Evolutionary conservation across 441 rosid species (phyloP), one percentile per base, ranked within the genome.

Genomic region (Aleurites moluccanus): DNA sequence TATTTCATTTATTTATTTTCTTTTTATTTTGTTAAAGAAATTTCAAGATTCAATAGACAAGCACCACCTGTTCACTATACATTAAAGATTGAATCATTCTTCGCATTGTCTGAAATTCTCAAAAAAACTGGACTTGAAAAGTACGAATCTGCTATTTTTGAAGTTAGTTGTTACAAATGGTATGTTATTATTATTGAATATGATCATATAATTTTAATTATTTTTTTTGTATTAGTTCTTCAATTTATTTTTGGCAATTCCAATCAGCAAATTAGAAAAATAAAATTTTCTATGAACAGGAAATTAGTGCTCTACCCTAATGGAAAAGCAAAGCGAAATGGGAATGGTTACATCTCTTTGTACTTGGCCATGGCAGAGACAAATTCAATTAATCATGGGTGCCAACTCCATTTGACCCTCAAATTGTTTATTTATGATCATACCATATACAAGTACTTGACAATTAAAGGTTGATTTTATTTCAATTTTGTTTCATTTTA

Each of bases 121-220:
- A 50, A 14, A 15, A 65, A 67, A 10, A 42, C 67, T 14, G 40
- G 60, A 0, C 56, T 15, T 0, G 60, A 75, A 0, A 78, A 71
- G 72, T 79, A 79, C 30, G 80, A 83, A 57, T 77, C 84, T 14
- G 74, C 64, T 28, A 71, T 38, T 38, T 85, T 81, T 78, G 81
- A 86, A 61, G 75, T 75, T 72, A 70, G 53, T 20, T 81, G 82
- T 67, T 79, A 83, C 77, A 83, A 82, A 80, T 87, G 88, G 90
- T 83, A n/a, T 1, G 76, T 53, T 4, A 56, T n/a, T 23, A 20
- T 38, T 38, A 38, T 38, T 38, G 35, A 33, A 33, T 33, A 33
- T 35, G 38, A 35, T 35, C 38, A 35, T 6, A 35, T 35, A 35
- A 35, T 33, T 33, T 35, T 35, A n/a, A n/a, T n/a, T n/a, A n/a